Evolutionary conservation across 495 filamentous ascomycete species (phyloP).

Genomic region (Penicillium daleae): DNA sequence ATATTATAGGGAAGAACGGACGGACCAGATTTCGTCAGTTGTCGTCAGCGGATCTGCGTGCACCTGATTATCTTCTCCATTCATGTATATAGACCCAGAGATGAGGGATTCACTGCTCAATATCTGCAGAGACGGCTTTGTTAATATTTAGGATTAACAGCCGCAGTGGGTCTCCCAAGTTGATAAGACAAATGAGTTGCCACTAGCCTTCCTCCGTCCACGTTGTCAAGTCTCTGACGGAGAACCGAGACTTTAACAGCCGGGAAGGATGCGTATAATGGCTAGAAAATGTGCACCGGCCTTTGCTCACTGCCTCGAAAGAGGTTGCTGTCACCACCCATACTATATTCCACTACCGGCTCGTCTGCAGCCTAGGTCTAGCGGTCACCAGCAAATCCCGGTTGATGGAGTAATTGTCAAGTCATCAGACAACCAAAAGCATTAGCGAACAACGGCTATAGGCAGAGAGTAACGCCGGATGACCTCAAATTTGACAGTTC

Average conservation of each 20-base stretch:
- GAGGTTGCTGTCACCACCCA: neutral
- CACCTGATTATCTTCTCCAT: conserved; percentile 15
- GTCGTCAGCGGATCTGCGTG: conserved; percentile 20
- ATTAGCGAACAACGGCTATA: too few relatives aligned
- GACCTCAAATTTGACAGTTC: neutral
- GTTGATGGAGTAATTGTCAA: neutral
- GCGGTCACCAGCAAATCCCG: neutral
- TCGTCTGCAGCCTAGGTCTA: neutral
- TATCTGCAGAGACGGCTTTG: neutral
- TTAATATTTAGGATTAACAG: neutral
- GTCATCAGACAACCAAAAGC: neutral
- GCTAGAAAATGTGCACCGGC: neutral
- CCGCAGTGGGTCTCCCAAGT: neutral
- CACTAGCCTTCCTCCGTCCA: neutral
- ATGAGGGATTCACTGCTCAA: neutral
- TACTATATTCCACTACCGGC: too few relatives aligned
- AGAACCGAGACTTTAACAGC: too few relatives aligned
- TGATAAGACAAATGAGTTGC: neutral
- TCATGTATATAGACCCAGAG: neutral
- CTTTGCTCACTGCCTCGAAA: neutral
- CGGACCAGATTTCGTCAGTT: conserved; percentile 16
- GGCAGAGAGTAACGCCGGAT: neutral
- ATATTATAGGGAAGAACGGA: conserved; percentile 11
- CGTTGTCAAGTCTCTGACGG: neutral
- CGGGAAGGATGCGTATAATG: neutral